Evolutionary conservation across 495 filamentous ascomycete genomes (phyloP).

Genomic region (Hypoxylon intermedium): DNA sequence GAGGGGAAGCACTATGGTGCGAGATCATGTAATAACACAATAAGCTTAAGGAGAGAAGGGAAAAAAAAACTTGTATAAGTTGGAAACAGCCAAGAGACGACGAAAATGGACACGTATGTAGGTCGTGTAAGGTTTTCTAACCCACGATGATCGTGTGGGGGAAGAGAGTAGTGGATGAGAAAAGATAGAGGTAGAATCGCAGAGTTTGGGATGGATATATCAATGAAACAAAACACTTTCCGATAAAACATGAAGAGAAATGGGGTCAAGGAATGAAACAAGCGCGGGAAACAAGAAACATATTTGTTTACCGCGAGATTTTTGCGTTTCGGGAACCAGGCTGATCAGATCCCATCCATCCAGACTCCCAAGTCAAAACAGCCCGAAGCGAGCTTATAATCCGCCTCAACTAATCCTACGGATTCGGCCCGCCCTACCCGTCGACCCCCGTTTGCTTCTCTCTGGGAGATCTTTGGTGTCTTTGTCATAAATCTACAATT

Average conservation of each 20-base stretch:
- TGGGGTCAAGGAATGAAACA: slow-evolving; percentile 37
- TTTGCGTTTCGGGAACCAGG: slow-evolving; percentile 30
- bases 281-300: slow-evolving; percentile 39
- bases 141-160: slow-evolving; percentile 19
- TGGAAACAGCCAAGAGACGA: slow-evolving; percentile 7
- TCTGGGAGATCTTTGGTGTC: slow-evolving; percentile 15
- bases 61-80: slow-evolving; percentile 28
- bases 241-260: slow-evolving; percentile 23
- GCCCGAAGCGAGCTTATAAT: slow-evolving; percentile 36
- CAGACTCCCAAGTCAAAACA: slow-evolving; percentile 28
- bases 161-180: slow-evolving; percentile 9
- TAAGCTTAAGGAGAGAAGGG: slow-evolving; percentile 14
- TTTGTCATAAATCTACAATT: slow-evolving; percentile 34
- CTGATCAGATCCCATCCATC: slow-evolving; percentile 38
- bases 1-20: slow-evolving; percentile 15
- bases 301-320: slow-evolving; percentile 36
- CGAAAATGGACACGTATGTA: slow-evolving; percentile 3
- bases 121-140: slow-evolving; percentile 20
- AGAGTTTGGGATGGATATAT: slow-evolving; percentile 37
- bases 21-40: slow-evolving; percentile 37
- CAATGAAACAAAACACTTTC: slow-evolving; percentile 40
- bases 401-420: slow-evolving; percentile 37
- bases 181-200: slow-evolving; percentile 33
- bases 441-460: slow-evolving; percentile 24
- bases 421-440: slow-evolving; percentile 38